Evolutionary conservation across 1,284 basidiomycete species (phyloP).

Genomic region (Moesziomyces aphidis): DNA sequence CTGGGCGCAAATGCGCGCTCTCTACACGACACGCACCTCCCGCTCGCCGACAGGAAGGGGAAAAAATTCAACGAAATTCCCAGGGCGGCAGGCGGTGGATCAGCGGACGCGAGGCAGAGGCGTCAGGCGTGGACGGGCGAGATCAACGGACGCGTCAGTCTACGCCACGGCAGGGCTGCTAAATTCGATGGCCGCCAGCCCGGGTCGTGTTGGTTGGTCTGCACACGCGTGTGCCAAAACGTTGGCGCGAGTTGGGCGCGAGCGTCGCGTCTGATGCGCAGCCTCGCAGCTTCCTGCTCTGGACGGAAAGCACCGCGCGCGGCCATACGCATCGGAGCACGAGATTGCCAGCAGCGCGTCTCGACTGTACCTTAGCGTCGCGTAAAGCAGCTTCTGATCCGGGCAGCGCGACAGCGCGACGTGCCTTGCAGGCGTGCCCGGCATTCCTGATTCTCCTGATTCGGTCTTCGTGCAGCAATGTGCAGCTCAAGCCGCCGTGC

Average conservation of each 20-base stretch:
- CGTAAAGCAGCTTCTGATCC: not conserved
- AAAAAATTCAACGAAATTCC: not conserved
- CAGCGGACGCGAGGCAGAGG: not conserved
- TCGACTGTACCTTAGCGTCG: not conserved
- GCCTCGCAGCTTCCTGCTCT: not conserved
- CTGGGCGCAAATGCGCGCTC: constrained; percentile 13
- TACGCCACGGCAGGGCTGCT: constrained; percentile 11
- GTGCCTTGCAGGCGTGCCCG: not conserved
- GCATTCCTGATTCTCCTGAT: not conserved
- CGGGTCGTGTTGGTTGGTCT: constrained; percentile 10
- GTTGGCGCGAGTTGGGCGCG: not conserved
- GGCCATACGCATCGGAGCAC: not conserved
- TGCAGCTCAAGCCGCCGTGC: not conserved
- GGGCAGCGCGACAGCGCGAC: not conserved
- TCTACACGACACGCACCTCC: constrained; percentile 35
- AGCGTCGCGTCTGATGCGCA: constrained; percentile 19
- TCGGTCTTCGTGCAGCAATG: not conserved
- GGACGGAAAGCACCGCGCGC: not conserved
- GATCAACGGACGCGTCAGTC: constrained; percentile 21
- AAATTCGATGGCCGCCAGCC: no score
- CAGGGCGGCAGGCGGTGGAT: not conserved
- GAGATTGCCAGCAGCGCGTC: not conserved
- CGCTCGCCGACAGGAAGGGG: constrained; percentile 1
- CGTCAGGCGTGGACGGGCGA: not conserved
- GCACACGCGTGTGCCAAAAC: not conserved